phyloP scores from a whole-genome alignment of 176 grass and related monocot genomes.

The Avena eriantha region DNA sequence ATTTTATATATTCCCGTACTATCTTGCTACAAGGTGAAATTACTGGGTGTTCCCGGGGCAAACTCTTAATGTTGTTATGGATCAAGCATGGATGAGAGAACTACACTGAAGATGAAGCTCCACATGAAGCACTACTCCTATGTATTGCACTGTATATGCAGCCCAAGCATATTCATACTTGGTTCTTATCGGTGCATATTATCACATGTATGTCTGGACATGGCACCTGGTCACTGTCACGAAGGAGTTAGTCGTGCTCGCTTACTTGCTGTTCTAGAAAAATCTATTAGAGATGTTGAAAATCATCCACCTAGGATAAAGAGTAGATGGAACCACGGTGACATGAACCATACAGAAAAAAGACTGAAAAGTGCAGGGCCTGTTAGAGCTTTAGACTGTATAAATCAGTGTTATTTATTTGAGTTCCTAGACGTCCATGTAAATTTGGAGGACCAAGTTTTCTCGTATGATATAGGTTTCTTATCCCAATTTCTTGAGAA shows the following conservation, averaged over 20 bases:
- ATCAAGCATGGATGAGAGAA: no score
- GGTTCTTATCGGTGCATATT: no score
- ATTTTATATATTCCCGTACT: no score
- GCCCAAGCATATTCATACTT: no score
- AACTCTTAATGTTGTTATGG: no score
- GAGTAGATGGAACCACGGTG: conserved; percentile 62
- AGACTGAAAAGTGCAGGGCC: conserved; percentile 59
- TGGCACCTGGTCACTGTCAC: conserved; percentile 88
- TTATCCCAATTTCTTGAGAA: conserved; percentile 85
- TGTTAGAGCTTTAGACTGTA: conserved; percentile 32
- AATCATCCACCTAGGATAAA: conserved; percentile 30
- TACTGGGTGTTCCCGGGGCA: no score
- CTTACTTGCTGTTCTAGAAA: conserved; percentile 71
- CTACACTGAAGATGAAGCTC: no score
- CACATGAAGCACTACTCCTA: no score
- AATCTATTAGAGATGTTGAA: conserved; percentile 52
- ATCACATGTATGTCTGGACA: conserved; percentile 82
- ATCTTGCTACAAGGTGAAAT: no score
- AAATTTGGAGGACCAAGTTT: conserved; percentile 52
- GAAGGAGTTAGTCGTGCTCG: conserved; percentile 91
- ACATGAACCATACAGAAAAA: conserved; percentile 64
- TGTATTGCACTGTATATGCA: no score
- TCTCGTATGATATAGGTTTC: conserved; percentile 87
- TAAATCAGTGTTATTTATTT: conserved; percentile 49
- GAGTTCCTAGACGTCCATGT: conserved; percentile 46